Base-by-base conservation (phyloP, 2,329 filamentous ascomycete genomes). In the Sclerotinia trifoliorum region DNA sequence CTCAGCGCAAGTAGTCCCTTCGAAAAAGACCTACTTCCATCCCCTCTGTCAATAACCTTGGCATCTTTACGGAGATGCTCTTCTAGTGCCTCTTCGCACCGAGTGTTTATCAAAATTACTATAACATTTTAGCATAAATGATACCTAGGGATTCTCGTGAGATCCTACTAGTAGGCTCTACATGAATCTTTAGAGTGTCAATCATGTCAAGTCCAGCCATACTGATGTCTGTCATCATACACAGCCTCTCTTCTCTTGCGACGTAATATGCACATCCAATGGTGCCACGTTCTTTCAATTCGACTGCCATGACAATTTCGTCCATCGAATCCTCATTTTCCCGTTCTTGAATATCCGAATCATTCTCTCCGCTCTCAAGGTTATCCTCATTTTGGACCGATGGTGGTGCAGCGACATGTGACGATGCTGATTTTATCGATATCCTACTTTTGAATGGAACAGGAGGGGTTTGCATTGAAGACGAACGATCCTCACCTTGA, bases 201-300 rank as follows among this genome's bases (percentile, higher is more conserved):
- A 90, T 80, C 17, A 89, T 80, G 48, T 92, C 88, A n/a, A 86
- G 77, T n/a, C 87, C 88, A 5, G 88, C 90, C 72, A 87, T 82
- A 21, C 86, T 83, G 13, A 92, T 83, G 73, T 97, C 94, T 76
- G 94, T 88, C 76, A 96, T 88, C 55, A 97, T 83, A 69, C 86
- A 90, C 4, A 97, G 79, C 48, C 83, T 87, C 74, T 91, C 88
- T 51, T 93, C 87, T 35, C 84, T 80, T 7, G 89, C 88, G 58
- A 89, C 82, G 76, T 94, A 97, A 76, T 94, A 96, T 57, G 92
- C 90, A 77, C 93, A 97, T 0, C 94, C 94, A 24, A 97, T 83
- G 0, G 85, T 88, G 0, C 86, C 88, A 42, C 86, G 84, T n/a
- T 88, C 85, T 70, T 85, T 87, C 77, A 94, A 83, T 69, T 96